These are phyloP conservation scores for Aethionema arabicum DNA, from an alignment of 345 rosid genomes.

Conservation along the genomic window DNA sequence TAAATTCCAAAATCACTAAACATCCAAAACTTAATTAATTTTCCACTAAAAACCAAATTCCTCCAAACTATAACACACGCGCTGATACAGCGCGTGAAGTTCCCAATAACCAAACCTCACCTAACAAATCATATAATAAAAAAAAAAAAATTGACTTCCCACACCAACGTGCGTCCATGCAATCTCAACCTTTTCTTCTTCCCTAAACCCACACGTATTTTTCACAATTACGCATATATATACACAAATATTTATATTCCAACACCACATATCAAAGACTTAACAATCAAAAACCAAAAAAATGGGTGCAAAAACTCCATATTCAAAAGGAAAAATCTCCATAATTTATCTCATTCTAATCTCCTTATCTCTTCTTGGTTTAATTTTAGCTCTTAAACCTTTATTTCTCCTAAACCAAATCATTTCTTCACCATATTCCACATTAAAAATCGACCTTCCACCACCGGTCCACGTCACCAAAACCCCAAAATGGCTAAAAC, in stretches of 20 bases:
- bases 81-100: not conserved
- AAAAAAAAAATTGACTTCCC: slow-evolving; percentile 29
- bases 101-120: not conserved
- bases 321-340: slow-evolving; percentile 42
- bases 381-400: slow-evolving; percentile 40
- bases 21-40: no score
- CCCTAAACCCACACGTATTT: not conserved
- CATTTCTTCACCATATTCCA: slow-evolving; percentile 18
- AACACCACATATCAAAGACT: no score
- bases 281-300: not conserved
- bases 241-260: not conserved
- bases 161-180: slow-evolving; percentile 50
- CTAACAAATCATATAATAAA: not conserved
- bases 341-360: slow-evolving; percentile 42
- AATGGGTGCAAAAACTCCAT: slow-evolving; percentile 44
- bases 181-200: slow-evolving; percentile 11
- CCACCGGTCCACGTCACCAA: slow-evolving; percentile 9
- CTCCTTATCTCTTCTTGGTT: slow-evolving; percentile 40
- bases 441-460: not conserved
- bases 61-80: not conserved
- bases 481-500: slow-evolving; percentile 45
- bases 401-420: not conserved
- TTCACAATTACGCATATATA: not conserved
- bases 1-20: no score
- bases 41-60: no score